phyloP scores from a whole-genome alignment of 1,284 basidiomycete species.

The Stygiomarasmius scandens region DNA sequence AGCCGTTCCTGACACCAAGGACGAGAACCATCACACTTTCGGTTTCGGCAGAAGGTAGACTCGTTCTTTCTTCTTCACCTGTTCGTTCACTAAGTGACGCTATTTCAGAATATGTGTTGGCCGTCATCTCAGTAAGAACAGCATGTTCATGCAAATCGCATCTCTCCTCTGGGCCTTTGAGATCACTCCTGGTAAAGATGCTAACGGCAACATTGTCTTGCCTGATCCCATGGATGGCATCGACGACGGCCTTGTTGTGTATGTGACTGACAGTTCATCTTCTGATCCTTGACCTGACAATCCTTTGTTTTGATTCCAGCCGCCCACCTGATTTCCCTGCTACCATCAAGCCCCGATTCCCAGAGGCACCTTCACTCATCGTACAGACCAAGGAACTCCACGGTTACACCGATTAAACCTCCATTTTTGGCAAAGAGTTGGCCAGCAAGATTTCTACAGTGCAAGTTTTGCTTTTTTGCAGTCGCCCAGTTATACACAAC shows the following conservation, averaged over 20 bases:
- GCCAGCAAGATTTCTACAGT: too few species aligned
- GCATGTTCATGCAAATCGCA: constrained; percentile 18
- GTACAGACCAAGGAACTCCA: too few species aligned
- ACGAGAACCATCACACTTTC: constrained; percentile 22
- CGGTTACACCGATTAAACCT: too few species aligned
- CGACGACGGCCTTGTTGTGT: constrained; percentile 9
- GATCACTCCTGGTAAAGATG: not conserved
- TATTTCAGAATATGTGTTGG: constrained; percentile 22
- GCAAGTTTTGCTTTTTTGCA: too few species aligned
- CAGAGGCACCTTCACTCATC: too few species aligned
- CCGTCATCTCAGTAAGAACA: constrained; percentile 18
- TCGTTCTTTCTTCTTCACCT: not conserved
- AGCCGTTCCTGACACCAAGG: constrained; percentile 16
- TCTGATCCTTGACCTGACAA: too few species aligned
- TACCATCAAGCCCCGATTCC: too few species aligned
- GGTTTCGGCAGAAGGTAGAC: constrained; percentile 21
- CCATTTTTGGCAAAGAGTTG: too few species aligned
- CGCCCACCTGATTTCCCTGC: too few species aligned
- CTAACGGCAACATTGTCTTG: constrained; percentile 1
- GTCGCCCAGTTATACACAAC: too few species aligned
- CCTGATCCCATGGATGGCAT: not conserved
- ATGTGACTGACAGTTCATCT: not conserved
- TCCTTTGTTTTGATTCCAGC: too few species aligned
- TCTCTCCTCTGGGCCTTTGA: constrained; percentile 19
- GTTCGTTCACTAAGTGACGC: not conserved